Percentiles rank a stretch among this genome's conserved stretches.
Evolutionary conservation across 768 basidiomycete genomes (phyloP).

Genomic region (Mycena amicta): DNA sequence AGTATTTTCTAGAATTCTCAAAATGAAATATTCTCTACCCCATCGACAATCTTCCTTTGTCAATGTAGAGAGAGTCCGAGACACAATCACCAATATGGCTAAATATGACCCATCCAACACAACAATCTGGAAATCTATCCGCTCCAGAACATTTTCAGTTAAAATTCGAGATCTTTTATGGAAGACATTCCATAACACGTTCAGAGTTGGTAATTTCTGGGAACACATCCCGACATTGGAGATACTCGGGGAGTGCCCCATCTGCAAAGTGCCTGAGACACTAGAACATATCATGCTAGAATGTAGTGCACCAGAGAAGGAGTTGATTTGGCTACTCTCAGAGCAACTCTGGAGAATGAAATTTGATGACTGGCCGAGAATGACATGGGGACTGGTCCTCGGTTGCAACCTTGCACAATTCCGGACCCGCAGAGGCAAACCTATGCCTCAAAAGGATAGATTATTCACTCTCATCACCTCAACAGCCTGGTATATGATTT

Average conservation of each 20-base stretch:
- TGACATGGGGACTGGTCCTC: not conserved
- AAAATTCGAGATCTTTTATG: constrained; percentile 4
- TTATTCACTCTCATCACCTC: not conserved
- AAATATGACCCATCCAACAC: not conserved
- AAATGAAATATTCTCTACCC: not conserved
- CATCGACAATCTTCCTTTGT: not conserved
- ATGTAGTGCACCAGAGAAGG: not conserved
- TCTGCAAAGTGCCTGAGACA: not conserved
- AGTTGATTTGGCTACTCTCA: not conserved
- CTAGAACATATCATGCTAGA: constrained; percentile 1
- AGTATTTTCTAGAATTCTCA: constrained; percentile 1
- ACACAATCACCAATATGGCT: not conserved
- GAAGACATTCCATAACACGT: constrained; percentile 8
- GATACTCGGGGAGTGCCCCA: not conserved
- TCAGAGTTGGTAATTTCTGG: constrained; percentile 5
- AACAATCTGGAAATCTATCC: constrained; percentile 5
- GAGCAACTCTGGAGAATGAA: not conserved
- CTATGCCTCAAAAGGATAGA: not conserved
- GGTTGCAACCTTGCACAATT: not conserved
- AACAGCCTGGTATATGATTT: not conserved
- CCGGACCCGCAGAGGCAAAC: not conserved
- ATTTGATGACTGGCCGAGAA: not conserved
- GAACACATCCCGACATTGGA: not conserved
- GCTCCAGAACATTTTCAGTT: not conserved
- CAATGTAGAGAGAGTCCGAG: constrained; percentile 4